These are phyloP conservation scores for Trichoderma sp. DNA, from an alignment of 2,329 filamentous ascomycete species.

Conservation along the genomic window DNA sequence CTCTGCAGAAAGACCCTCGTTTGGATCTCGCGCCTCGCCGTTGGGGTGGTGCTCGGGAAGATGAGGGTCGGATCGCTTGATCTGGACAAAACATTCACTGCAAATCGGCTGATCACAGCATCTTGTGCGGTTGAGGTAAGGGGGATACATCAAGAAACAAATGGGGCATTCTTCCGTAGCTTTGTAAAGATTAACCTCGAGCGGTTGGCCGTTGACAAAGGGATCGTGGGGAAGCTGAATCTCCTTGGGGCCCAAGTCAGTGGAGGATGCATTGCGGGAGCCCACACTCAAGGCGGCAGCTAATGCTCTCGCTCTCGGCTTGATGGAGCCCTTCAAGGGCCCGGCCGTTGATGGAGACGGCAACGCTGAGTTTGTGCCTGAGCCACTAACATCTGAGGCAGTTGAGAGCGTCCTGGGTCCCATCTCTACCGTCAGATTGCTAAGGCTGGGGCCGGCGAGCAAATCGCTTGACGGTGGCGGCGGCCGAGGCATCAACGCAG, in stretches of 20 bases:
- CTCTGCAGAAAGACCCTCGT: conserved; percentile 46
- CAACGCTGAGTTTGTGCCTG: conserved; percentile 58
- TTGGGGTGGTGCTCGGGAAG: conserved; percentile 75
- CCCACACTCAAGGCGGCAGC: conserved; percentile 74
- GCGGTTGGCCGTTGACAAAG: conserved; percentile 88
- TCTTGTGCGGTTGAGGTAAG: conserved; percentile 88
- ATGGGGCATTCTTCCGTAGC: conserved; percentile 89
- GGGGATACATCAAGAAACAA: conserved; percentile 94
- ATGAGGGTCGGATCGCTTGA: conserved; percentile 91
- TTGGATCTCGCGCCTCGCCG: conserved; percentile 41
- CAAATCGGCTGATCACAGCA: conserved; percentile 97
- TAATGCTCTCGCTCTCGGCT: conserved; percentile 84
- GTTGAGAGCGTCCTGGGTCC: conserved; percentile 74
- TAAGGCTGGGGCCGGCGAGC: conserved; percentile 57
- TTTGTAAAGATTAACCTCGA: conserved; percentile 94
- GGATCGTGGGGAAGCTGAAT: conserved; percentile 78
- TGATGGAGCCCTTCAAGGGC: conserved; percentile 60
- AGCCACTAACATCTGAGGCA: conserved; percentile 69
- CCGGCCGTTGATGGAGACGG: conserved; percentile 52
- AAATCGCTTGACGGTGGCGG: conserved; percentile 47
- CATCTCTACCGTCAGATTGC: conserved; percentile 78
- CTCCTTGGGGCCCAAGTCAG: conserved; percentile 75
- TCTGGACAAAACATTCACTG: conserved; percentile 98
- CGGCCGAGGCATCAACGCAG: conserved; percentile 57
- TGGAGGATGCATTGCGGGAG: conserved; percentile 71